Evolutionary conservation across 345 rosid species (phyloP).

Genomic region (Eucalyptus rudis): DNA sequence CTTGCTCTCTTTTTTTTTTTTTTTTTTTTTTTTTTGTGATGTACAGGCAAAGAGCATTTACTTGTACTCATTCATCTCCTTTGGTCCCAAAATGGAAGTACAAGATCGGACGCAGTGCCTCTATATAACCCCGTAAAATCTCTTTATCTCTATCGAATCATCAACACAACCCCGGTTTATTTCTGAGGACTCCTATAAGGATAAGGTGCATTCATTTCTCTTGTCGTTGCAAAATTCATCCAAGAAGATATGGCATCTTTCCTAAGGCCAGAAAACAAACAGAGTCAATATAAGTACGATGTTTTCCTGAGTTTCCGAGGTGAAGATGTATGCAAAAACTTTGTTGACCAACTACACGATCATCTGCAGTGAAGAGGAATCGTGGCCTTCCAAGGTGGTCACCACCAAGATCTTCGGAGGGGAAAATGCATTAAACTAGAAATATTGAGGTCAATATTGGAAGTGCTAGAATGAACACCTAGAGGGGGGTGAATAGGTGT

Average conservation of each 20-base stretch:
- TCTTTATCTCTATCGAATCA: not conserved
- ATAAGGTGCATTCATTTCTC: not conserved
- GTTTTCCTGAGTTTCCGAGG: constrained; percentile 11
- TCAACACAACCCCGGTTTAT: not conserved
- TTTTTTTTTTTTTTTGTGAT: too few species aligned
- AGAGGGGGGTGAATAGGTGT: too few species aligned
- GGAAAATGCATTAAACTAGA: not conserved
- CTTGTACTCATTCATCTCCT: not conserved
- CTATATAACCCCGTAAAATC: not conserved
- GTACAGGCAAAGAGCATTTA: not conserved
- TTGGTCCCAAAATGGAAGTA: not conserved
- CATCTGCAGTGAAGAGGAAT: not conserved
- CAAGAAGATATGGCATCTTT: not conserved
- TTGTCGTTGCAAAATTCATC: not conserved
- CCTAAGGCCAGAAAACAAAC: not conserved
- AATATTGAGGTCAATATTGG: not conserved
- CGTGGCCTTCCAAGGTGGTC: not conserved
- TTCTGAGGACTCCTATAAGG: not conserved
- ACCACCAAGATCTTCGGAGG: not conserved
- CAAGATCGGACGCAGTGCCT: not conserved
- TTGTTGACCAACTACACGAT: not conserved
- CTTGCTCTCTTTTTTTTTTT: too few species aligned
- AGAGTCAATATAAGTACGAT: not conserved
- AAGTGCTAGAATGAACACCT: too few species aligned
- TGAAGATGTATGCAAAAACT: not conserved